Conservation (phyloP, 2,329 filamentous ascomycete genomes). For the Teratosphaeria pseudoeucalypti region DNA sequence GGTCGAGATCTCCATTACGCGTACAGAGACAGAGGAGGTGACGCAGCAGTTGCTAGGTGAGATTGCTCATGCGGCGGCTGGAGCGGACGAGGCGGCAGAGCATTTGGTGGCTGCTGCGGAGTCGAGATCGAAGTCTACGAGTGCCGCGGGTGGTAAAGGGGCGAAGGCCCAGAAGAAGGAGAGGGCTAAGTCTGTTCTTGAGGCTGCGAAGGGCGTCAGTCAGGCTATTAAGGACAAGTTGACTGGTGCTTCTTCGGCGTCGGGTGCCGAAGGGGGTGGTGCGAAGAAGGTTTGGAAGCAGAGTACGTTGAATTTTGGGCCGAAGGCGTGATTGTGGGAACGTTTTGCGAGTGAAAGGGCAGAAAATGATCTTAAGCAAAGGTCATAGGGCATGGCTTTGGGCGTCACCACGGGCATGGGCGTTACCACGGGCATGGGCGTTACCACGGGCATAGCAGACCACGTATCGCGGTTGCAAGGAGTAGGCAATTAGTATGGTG, state of each 20-base stretch:
- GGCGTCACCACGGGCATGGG: too few species aligned
- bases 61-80: not conserved
- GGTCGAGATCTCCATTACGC: conserved; percentile 1
- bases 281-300: conserved; percentile 8
- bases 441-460: too few species aligned
- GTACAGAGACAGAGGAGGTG: not conserved
- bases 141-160: not conserved
- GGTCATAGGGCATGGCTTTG: too few species aligned
- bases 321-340: not conserved
- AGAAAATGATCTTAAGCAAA: too few species aligned
- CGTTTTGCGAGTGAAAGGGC: too few species aligned
- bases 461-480: too few species aligned
- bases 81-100: not conserved
- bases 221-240: conserved; percentile 9
- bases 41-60: not conserved
- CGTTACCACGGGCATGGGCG: too few species aligned
- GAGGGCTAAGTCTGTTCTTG: conserved; percentile 2
- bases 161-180: conserved; percentile 1
- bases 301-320: conserved; percentile 14
- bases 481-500: too few species aligned
- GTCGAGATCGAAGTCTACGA: conserved; percentile 1
- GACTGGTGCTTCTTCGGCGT: conserved; percentile 1
- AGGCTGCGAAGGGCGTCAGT: conserved; percentile 10
- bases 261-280: not conserved
- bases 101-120: not conserved